phyloP scores from a whole-genome alignment of 169 alveolate genomes.

The Cryptosporidium felis region DNA sequence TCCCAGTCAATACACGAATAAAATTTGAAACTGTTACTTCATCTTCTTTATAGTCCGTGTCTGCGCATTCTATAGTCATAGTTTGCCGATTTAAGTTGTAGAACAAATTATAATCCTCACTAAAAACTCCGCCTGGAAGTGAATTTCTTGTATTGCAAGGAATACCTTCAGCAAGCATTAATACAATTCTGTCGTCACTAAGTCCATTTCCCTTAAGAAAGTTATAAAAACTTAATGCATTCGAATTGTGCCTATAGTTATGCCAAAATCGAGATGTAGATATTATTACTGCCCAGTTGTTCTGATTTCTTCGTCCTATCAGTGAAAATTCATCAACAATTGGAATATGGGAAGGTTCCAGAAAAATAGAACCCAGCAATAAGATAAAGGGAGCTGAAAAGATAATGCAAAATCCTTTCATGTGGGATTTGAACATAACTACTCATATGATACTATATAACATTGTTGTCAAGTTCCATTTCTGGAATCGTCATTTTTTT shows the following conservation, averaged over 20 bases:
- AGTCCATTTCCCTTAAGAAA: conserved; percentile 84
- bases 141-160: conserved; percentile 86
- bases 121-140: conserved; percentile 82
- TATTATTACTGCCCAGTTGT: conserved; percentile 84
- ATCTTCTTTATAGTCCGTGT: conserved; percentile 77
- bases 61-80: conserved; percentile 75
- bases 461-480: too few species aligned
- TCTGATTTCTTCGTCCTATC: not conserved
- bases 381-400: too few species aligned
- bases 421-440: too few species aligned
- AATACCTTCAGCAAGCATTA: conserved; percentile 84
- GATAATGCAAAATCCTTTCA: too few species aligned
- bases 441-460: too few species aligned
- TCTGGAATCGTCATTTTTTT: too few species aligned
- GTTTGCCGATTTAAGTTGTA: conserved; percentile 50
- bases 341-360: too few species aligned
- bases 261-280: conserved; percentile 86
- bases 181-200: conserved; percentile 85
- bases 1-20: conserved; percentile 78
- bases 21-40: conserved; percentile 79
- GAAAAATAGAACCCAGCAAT: too few species aligned
- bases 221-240: conserved; percentile 85
- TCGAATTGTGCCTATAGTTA: conserved; percentile 89
- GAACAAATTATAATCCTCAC: conserved; percentile 69
- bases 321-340: conserved; percentile 5